Evolutionary conservation across 2,329 filamentous ascomycete genomes (phyloP), one percentile per base, ranked within the genome.

Genomic region (Fusarium siculi): DNA sequence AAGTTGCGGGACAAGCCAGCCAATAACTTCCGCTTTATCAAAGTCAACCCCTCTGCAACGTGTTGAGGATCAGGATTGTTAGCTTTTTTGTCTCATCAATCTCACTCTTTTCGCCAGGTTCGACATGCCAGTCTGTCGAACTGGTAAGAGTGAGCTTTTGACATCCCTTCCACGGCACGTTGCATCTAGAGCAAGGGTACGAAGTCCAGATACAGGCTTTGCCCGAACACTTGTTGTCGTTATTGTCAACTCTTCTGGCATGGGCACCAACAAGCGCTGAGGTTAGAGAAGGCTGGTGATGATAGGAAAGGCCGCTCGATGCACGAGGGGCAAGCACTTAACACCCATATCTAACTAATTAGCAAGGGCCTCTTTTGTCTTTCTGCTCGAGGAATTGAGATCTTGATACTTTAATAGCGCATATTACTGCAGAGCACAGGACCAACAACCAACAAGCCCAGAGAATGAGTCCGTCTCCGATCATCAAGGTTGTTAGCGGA

Each of bases 401-500:
- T 42, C 25, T 36, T 30, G 57, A 42, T 61, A 56, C 37, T 61
- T 28, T 23, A 55, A 56, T 43, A 19, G 23, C 32, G 40, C 57
- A 59, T 37, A 50, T 40, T 18, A n/a, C 25, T 42, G 19, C 23
- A 36, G 42, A 58, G 44, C 28, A 53, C 25, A 59, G 43, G 23
- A 57, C 18, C 60, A 56, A 25, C 39, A 43, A 61, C 32, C 44
- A 44, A 25, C 28, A 59, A 66, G 50, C 52, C 63, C 49, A 43
- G 47, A 30, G 32, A 59, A 53, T 30, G 18, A 64, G 39, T 37
- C 53, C 63, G 37, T 42, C 37, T 46, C 61, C 58, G 63, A 72
- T 72, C 71, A 74, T 74, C 71, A 74, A 74, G 71, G 71, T 74
- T 60, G 56, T 49, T 30, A 47, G 63, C 60, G 64, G 60, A 74